phyloP scores from a whole-genome alignment of 1,284 basidiomycete genomes.

The Cryptococcus neoformans region DNA sequence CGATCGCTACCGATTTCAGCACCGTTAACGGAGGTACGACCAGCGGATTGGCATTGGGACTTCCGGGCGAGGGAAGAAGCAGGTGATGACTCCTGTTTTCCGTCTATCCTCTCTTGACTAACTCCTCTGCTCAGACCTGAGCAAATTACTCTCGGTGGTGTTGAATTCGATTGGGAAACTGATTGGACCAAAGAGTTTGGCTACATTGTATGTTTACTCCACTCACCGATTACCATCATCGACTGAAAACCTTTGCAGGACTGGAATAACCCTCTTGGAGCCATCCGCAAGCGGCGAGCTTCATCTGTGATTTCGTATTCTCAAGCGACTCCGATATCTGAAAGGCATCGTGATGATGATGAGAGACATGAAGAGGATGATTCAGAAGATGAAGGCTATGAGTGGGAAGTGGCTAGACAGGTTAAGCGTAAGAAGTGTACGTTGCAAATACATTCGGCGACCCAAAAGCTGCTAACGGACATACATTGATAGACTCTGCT shows the following conservation, averaged over 20 bases:
- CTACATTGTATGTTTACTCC: constrained; percentile 23
- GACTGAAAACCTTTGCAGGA: constrained; percentile 18
- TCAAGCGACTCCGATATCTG: constrained; percentile 12
- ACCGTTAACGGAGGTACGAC: constrained; percentile 1
- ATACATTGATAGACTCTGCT: background rate
- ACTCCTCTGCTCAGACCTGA: constrained; percentile 25
- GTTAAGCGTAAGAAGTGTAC: constrained; percentile 15
- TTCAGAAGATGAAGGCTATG: constrained; percentile 10
- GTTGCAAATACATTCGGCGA: background rate
- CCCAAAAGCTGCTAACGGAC: background rate
- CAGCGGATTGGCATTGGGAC: constrained; percentile 23
- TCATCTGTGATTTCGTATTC: constrained; percentile 29
- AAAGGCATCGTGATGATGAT: background rate
- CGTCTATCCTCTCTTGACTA: too few relatives aligned
- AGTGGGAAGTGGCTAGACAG: constrained; percentile 6
- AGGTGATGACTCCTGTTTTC: constrained; percentile 17
- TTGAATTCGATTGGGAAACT: constrained; percentile 16
- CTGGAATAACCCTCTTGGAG: constrained; percentile 30
- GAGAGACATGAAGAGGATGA: constrained; percentile 11
- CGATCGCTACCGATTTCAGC: constrained; percentile 20
- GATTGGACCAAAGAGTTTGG: constrained; percentile 20
- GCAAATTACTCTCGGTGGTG: constrained; percentile 34
- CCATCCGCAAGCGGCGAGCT: constrained; percentile 19
- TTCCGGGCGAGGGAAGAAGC: constrained; percentile 32
- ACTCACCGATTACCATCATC: background rate